These are phyloP conservation scores for Rhypophila decipiens DNA, from an alignment of 495 filamentous ascomycete species.

Conservation along the genomic window DNA sequence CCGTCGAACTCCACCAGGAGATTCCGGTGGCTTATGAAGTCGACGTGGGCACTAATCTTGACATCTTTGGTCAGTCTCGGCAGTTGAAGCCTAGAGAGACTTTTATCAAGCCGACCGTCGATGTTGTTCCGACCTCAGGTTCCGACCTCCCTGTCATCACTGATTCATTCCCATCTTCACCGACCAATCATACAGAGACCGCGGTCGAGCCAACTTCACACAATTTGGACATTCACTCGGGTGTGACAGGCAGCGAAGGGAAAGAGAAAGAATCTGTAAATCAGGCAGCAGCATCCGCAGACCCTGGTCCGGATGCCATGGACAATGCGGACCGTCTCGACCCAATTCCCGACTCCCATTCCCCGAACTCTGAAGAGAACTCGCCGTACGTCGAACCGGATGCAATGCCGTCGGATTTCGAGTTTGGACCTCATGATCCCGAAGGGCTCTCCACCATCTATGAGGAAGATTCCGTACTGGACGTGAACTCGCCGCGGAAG, in stretches of 20 bases:
- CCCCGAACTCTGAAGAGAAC: background rate
- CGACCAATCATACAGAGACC: background rate
- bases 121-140: background rate
- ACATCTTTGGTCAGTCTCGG: conserved; percentile 21
- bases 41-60: conserved; percentile 22
- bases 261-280: conserved; percentile 1
- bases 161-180: background rate
- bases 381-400: background rate
- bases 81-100: too few relatives aligned
- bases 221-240: background rate
- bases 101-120: background rate
- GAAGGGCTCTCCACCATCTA: conserved; percentile 26
- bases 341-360: background rate
- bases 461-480: conserved; percentile 14
- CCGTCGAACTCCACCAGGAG: conserved; percentile 3
- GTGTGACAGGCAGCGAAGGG: conserved; percentile 1
- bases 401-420: background rate
- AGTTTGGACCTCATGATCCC: conserved; percentile 13
- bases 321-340: background rate
- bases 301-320: background rate
- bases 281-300: conserved; percentile 15
- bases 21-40: conserved; percentile 14
- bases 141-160: too few relatives aligned
- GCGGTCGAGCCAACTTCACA: background rate
- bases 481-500: too few relatives aligned